Evolutionary conservation across 352 stramenopile species (phyloP).

Genomic region (Phytophthora sp.): DNA sequence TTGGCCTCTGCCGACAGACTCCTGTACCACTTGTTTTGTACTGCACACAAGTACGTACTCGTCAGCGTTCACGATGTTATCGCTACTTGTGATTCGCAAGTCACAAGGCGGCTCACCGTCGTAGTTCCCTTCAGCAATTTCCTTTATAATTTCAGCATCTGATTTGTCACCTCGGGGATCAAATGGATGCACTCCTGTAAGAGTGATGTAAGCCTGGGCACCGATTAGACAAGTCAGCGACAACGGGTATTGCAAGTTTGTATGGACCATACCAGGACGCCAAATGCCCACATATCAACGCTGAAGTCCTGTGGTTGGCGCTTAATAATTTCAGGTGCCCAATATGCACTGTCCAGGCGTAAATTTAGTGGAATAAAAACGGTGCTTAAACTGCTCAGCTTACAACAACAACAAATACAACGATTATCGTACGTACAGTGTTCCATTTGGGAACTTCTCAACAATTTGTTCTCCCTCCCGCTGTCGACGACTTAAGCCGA

Average conservation of each 20-base stretch:
- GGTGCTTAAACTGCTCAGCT: no score
- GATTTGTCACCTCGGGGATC: conserved; percentile 73
- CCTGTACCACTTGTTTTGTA: conserved; percentile 74
- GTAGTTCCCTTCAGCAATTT: conserved; percentile 62
- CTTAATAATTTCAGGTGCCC: conserved; percentile 81
- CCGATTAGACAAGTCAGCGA: background rate
- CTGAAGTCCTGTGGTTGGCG: conserved; percentile 68
- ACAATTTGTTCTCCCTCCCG: conserved; percentile 50
- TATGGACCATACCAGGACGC: conserved; percentile 54
- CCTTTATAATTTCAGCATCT: conserved; percentile 71
- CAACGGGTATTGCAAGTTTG: background rate
- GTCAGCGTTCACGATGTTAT: no score
- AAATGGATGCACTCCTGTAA: conserved; percentile 81
- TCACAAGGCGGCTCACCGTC: no score
- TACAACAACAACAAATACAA: no score
- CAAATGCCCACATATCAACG: conserved; percentile 86
- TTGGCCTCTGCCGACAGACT: conserved; percentile 64
- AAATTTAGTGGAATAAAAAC: conserved; percentile 1
- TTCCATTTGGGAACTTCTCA: conserved; percentile 66
- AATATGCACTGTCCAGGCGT: conserved; percentile 57
- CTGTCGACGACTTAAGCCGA: conserved; percentile 64
- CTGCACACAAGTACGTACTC: conserved; percentile 28
- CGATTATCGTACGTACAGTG: conserved; percentile 54
- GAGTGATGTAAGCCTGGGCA: conserved; percentile 68
- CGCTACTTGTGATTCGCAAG: no score